These are phyloP conservation scores for Aspergillus thermomutatus DNA, from an alignment of 2,329 filamentous ascomycete species.

Conservation along the genomic window DNA sequence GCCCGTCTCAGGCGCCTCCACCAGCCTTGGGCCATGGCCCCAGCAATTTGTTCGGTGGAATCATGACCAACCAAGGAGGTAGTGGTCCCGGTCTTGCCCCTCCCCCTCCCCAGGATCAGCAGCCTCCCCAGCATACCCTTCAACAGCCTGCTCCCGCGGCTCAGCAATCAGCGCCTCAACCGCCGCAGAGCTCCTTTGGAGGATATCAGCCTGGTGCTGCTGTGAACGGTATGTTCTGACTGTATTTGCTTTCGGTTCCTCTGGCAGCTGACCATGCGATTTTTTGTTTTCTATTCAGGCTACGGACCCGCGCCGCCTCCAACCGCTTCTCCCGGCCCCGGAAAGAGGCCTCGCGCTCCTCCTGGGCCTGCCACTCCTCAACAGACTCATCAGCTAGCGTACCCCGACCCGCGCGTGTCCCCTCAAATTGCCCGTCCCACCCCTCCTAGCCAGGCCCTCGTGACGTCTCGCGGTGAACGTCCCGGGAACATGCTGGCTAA, in stretches of 20 bases:
- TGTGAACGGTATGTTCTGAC: constrained; percentile 55
- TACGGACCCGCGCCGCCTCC: constrained; percentile 81
- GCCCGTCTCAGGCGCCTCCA: constrained; percentile 78
- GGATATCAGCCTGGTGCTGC: constrained; percentile 62
- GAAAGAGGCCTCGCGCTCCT: constrained; percentile 65
- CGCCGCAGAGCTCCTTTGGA: constrained; percentile 68
- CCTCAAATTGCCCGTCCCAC: constrained; percentile 86
- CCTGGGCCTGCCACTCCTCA: constrained; percentile 80
- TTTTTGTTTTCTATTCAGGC: constrained; percentile 43
- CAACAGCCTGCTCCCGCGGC: constrained; percentile 58
- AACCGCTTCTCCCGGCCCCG: constrained; percentile 81
- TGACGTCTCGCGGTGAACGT: constrained; percentile 35
- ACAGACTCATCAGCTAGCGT: constrained; percentile 82
- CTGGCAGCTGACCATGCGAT: constrained; percentile 51
- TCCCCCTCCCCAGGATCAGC: constrained; percentile 66
- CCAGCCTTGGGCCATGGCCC: constrained; percentile 81
- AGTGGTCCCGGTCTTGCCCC: constrained; percentile 79
- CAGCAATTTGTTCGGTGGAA: constrained; percentile 88
- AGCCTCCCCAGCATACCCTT: constrained; percentile 56
- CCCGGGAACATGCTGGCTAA: constrained; percentile 75
- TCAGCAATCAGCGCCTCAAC: constrained; percentile 63
- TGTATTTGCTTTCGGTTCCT: constrained; percentile 18
- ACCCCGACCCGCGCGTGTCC: constrained; percentile 76
- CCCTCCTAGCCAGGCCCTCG: constrained; percentile 54
- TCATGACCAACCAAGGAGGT: constrained; percentile 88